Conservation (phyloP, 148 eudicot genomes). For the Vaccinium darrowii region DNA sequence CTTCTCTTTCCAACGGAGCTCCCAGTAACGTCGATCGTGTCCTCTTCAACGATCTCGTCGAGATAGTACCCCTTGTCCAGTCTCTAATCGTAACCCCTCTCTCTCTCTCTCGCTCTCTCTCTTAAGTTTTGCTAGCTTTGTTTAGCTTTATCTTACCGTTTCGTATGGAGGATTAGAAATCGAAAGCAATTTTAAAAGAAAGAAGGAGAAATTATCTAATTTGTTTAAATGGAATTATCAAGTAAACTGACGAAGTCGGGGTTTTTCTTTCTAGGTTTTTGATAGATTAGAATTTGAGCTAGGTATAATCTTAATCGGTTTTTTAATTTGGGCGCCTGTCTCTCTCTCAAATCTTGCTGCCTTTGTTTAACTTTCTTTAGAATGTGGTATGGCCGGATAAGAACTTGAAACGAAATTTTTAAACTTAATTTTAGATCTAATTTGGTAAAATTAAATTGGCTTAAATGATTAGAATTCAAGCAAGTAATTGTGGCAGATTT, state of each 20-base stretch:
- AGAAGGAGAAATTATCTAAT: too few relatives aligned
- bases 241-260: background rate
- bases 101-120: conserved; percentile 14
- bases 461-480: background rate
- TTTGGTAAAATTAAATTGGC: too few relatives aligned
- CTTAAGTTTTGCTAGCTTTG: background rate
- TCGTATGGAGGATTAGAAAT: background rate
- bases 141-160: background rate
- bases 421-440: too few relatives aligned
- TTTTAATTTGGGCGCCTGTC: too few relatives aligned
- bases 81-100: conserved; percentile 59
- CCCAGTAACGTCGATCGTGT: conserved; percentile 46
- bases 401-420: too few relatives aligned
- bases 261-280: background rate
- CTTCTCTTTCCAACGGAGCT: conserved; percentile 29
- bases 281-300: too few relatives aligned
- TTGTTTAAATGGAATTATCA: too few relatives aligned
- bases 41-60: conserved; percentile 64
- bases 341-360: too few relatives aligned
- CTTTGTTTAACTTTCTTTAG: too few relatives aligned
- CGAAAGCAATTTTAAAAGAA: too few relatives aligned
- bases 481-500: background rate
- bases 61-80: conserved; percentile 83
- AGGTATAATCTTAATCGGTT: too few relatives aligned
- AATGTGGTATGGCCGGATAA: too few relatives aligned